Conservation (phyloP, 805 yeast genomes). For the Monosporozyma yasuniensis region DNA sequence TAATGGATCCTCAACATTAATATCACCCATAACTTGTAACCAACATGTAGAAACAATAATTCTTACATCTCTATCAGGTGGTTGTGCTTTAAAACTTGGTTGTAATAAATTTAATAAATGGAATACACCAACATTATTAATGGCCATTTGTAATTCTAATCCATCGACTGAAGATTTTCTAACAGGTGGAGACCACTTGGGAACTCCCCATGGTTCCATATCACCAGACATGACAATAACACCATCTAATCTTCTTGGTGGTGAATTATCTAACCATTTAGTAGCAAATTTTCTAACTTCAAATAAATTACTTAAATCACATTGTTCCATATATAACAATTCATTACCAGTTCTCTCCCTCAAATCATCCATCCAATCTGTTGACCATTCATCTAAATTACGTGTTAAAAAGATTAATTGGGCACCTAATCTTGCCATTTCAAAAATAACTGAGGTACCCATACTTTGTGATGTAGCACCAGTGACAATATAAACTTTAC, state of each 20-base stretch:
- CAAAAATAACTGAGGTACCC: conserved; percentile 68
- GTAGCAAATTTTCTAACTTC: conserved; percentile 87
- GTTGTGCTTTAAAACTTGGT: conserved; percentile 83
- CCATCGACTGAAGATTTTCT: conserved; percentile 73
- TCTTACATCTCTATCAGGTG: conserved; percentile 90
- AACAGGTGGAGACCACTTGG: conserved; percentile 24
- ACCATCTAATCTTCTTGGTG: conserved; percentile 88
- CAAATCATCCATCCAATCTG: conserved; percentile 71
- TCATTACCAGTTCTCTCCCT: conserved; percentile 61
- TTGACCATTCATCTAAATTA: conserved; percentile 61
- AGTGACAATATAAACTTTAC: conserved; percentile 70
- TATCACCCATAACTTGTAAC: conserved; percentile 61
- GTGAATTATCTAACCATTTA: conserved; percentile 82
- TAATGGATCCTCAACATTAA: conserved; percentile 55
- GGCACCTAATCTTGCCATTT: conserved; percentile 76
- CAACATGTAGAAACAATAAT: conserved; percentile 72
- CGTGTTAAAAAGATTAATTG: conserved; percentile 70
- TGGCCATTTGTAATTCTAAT: conserved; percentile 73
- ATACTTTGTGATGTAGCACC: conserved; percentile 90
- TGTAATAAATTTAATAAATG: conserved; percentile 70
- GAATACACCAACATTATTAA: conserved; percentile 72
- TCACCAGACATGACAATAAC: conserved; percentile 84
- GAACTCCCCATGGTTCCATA: conserved; percentile 54
- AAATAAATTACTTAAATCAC: conserved; percentile 66
- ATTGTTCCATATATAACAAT: conserved; percentile 82